A percentile compares a stretch with the other conserved stretches of the same genome.
These are phyloP conservation scores for Eucalyptus regnans DNA, from an alignment of 345 rosid genomes.

Conservation along the genomic window DNA sequence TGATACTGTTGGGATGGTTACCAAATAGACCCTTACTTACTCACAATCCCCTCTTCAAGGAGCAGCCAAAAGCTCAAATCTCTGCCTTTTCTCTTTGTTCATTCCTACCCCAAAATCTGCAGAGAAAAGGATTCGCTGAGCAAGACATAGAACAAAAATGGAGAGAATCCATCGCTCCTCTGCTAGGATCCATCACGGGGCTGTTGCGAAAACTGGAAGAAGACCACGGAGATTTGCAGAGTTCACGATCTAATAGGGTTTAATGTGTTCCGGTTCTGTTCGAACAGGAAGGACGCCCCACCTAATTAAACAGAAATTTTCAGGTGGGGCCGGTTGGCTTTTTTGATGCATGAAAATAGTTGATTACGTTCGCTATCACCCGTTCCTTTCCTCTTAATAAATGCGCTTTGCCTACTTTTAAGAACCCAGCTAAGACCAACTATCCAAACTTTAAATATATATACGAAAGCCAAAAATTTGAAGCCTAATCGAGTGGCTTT, in stretches of 20 bases:
- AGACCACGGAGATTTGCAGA: neutral
- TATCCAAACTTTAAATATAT: neutral
- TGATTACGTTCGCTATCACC: neutral
- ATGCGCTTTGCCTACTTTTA: neutral
- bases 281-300: neutral
- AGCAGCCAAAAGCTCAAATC: too few relatives aligned
- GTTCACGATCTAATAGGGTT: neutral
- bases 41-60: too few relatives aligned
- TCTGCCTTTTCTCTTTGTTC: too few relatives aligned
- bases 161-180: neutral
- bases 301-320: neutral
- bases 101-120: neutral
- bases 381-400: neutral
- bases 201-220: neutral
- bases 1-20: too few relatives aligned
- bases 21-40: too few relatives aligned
- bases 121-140: neutral
- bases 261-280: neutral
- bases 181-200: neutral
- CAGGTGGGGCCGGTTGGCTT: neutral
- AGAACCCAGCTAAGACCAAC: neutral
- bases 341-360: neutral
- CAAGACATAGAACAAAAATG: neutral
- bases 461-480: neutral
- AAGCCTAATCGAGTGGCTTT: neutral